These are phyloP conservation scores for Psidium friedrichsthalianum DNA, from an alignment of 345 rosid species.

Conservation along the genomic window DNA sequence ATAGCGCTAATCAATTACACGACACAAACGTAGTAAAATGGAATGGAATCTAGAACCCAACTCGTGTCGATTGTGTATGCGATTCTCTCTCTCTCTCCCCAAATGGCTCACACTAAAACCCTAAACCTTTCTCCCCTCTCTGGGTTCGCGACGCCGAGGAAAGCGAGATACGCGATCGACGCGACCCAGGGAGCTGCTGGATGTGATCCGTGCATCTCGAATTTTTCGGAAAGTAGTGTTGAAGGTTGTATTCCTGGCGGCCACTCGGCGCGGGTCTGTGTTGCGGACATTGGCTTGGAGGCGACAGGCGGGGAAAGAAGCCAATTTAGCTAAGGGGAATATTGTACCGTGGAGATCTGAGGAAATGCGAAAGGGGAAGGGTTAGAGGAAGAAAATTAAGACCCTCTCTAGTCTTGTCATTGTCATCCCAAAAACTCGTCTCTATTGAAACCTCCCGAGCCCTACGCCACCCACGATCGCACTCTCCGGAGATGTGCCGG, in stretches of 20 bases:
- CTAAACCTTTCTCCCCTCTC: background rate
- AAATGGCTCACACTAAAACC: background rate
- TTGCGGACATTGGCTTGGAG: no score
- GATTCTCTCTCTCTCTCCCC: background rate
- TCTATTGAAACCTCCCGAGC: background rate
- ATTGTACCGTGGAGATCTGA: background rate
- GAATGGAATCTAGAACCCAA: background rate
- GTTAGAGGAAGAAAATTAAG: no score
- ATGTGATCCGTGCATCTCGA: background rate
- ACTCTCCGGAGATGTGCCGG: constrained; percentile 3
- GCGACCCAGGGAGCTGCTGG: background rate
- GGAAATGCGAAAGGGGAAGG: no score
- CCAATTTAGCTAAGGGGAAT: no score
- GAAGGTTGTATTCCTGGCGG: no score
- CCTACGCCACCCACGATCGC: constrained; percentile 3
- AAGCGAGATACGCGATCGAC: background rate
- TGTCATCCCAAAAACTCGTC: background rate
- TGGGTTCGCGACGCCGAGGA: background rate
- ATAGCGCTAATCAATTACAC: background rate
- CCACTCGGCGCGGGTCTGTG: no score
- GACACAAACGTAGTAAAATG: background rate
- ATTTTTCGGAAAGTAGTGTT: no score
- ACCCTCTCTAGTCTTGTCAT: background rate
- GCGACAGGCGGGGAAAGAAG: no score
- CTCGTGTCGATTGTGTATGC: background rate